phyloP scores from a whole-genome alignment of 2,329 filamentous ascomycete genomes.

The Arthrobotrys musiformis region DNA sequence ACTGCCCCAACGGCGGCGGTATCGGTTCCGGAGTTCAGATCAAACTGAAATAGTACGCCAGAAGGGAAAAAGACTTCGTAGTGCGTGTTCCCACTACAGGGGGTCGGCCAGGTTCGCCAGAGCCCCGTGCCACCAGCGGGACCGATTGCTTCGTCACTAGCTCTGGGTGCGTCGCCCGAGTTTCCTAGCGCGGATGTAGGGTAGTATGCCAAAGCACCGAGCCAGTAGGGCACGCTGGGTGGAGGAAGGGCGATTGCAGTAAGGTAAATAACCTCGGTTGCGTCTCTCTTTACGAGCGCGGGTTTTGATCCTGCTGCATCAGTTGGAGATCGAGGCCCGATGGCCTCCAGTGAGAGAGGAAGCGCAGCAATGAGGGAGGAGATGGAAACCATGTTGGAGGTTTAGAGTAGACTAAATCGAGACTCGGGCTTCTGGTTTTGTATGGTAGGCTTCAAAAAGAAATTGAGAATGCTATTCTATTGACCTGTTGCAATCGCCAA shows the following conservation, averaged over 20 bases:
- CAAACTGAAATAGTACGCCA: slow-evolving; percentile 23
- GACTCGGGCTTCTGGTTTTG: too few species aligned
- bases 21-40: slow-evolving; percentile 20
- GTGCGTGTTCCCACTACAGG: slow-evolving; percentile 39
- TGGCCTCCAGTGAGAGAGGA: not conserved
- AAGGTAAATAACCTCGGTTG: slow-evolving; percentile 52
- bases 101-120: slow-evolving; percentile 40
- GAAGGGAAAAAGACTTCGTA: slow-evolving; percentile 45
- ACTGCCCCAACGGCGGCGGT: slow-evolving; percentile 10
- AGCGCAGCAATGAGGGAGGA: slow-evolving; percentile 21
- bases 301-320: not conserved
- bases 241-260: not conserved
- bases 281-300: slow-evolving; percentile 21
- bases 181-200: slow-evolving; percentile 3
- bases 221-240: slow-evolving; percentile 6
- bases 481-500: too few species aligned
- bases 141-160: slow-evolving; percentile 31
- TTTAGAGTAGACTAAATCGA: not conserved
- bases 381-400: slow-evolving; percentile 4
- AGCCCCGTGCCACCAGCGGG: slow-evolving; percentile 2
- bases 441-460: too few species aligned
- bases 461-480: too few species aligned
- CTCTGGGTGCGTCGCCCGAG: not conserved
- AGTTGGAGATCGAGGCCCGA: not conserved
- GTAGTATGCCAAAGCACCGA: slow-evolving; percentile 38